These are phyloP conservation scores for Cryptosporidium parvum DNA, from an alignment of 169 alveolate species.

Conservation along the genomic window DNA sequence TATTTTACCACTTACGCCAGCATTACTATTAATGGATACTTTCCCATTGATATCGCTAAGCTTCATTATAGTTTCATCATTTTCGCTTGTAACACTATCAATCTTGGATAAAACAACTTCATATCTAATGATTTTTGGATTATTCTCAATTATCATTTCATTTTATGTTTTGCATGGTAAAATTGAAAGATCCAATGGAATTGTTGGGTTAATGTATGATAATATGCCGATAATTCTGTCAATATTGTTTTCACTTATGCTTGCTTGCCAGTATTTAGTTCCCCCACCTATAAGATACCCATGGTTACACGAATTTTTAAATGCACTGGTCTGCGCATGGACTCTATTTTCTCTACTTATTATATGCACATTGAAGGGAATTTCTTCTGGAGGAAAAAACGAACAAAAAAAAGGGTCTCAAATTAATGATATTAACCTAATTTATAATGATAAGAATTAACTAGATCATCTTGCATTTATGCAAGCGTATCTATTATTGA, in stretches of 20 bases:
- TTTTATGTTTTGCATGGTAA: constrained; percentile 2
- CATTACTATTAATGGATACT: constrained; percentile 77
- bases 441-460: not conserved
- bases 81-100: constrained; percentile 45
- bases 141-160: constrained; percentile 6
- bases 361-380: constrained; percentile 12
- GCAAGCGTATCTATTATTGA: constrained; percentile 83
- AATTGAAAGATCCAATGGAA: not conserved
- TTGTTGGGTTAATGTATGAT: not conserved
- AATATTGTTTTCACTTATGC: constrained; percentile 25
- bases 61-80: constrained; percentile 34
- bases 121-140: constrained; percentile 11
- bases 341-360: constrained; percentile 20
- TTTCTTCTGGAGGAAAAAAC: not conserved
- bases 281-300: constrained; percentile 51
- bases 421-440: constrained; percentile 14
- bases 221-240: not conserved
- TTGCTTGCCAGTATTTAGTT: constrained; percentile 12
- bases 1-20: constrained; percentile 85
- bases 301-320: constrained; percentile 55
- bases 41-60: constrained; percentile 43
- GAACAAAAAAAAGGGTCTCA: not conserved
- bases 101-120: constrained; percentile 47
- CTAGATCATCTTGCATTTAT: not conserved
- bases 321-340: constrained; percentile 60